Base-by-base conservation (phyloP, 202 grass and related monocot species). In the Cymbopogon flexuosus region DNA sequence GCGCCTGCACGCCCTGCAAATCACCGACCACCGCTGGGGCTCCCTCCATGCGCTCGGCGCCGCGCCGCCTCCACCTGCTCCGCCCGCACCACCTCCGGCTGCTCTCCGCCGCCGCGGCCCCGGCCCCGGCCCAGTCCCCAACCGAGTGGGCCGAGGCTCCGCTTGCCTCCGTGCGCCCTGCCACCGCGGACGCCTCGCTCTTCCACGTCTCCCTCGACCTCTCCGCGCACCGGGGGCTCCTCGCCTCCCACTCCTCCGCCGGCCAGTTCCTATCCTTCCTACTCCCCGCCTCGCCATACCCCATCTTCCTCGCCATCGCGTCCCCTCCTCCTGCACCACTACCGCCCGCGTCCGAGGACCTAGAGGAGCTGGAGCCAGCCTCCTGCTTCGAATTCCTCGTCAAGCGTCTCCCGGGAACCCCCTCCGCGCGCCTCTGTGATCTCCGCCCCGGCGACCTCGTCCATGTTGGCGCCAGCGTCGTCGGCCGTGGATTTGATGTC, bases 191-290 rank as follows among this genome's bases (percentile, higher is more conserved):
- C 72, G 64, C 78, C 30, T 87, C 94, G 77, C 89, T 97, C 42
- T 97, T 83, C 83, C 91, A 93, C 87, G 85, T 97, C 83, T 68
- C 87, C 27, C 79, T 97, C 63, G 81, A 93, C 78, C 84, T 97
- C 65, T 87, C 94, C 59, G 72, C 85, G 54, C 79, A 85, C 64
- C 35, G 49, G 2, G 29, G 37, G 51, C 87, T 93, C 37, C 67
- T 92, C 43, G 36, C 83, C 29, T 85, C 83, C 69, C 91, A 93
- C 89, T 66, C 80, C 18, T 74, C 77, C 35, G 83, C 94, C 21
- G 94, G 91, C 6, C 94, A 93, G 87, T 93, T 90, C 85, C 87
- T 97, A 76, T 84, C 89, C 18, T 84, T 97, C 87, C 91, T 85
- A 11, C 45, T 97, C 59, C 78, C 91, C 6, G 29, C 33, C 24